Conservation (phyloP, 1,284 basidiomycete genomes). For the Sporisorium scitamineum region DNA sequence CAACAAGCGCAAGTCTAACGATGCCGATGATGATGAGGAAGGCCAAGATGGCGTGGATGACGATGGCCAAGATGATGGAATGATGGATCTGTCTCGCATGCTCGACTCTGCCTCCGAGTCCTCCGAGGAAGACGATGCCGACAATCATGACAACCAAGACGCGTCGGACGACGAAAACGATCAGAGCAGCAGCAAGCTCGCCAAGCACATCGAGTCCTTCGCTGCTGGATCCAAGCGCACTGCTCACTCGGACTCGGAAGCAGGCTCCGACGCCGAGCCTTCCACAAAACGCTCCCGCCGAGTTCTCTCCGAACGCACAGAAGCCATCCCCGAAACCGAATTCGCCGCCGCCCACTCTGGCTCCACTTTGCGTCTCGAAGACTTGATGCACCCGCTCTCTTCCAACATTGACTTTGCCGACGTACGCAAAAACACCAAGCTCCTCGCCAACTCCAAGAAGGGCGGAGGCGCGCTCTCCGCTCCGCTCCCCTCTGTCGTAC, state of each 20-base stretch:
- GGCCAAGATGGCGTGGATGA: slow-evolving; percentile 38
- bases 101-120: slow-evolving; percentile 57
- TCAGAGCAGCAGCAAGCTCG: slow-evolving; percentile 40
- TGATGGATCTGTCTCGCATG: slow-evolving; percentile 63
- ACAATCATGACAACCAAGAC: slow-evolving; percentile 23
- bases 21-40: slow-evolving; percentile 21
- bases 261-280: slow-evolving; percentile 24
- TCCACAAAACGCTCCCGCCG: slow-evolving; percentile 74
- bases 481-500: slow-evolving; percentile 85
- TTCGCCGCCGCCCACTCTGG: slow-evolving; percentile 65
- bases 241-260: slow-evolving; percentile 25
- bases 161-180: slow-evolving; percentile 42
- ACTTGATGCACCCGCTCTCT: slow-evolving; percentile 78
- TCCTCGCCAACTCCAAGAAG: slow-evolving; percentile 52
- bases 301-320: slow-evolving; percentile 78
- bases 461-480: slow-evolving; percentile 79
- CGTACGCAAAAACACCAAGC: slow-evolving; percentile 55
- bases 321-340: slow-evolving; percentile 77
- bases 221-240: slow-evolving; percentile 39
- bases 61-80: slow-evolving; percentile 55
- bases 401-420: slow-evolving; percentile 55
- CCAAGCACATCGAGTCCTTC: slow-evolving; percentile 41
- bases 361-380: slow-evolving; percentile 73
- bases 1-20: slow-evolving; percentile 6
- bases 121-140: slow-evolving; percentile 29